phyloP scores from a whole-genome alignment of 306 rosid genomes.

The Cucurbita maxima region DNA sequence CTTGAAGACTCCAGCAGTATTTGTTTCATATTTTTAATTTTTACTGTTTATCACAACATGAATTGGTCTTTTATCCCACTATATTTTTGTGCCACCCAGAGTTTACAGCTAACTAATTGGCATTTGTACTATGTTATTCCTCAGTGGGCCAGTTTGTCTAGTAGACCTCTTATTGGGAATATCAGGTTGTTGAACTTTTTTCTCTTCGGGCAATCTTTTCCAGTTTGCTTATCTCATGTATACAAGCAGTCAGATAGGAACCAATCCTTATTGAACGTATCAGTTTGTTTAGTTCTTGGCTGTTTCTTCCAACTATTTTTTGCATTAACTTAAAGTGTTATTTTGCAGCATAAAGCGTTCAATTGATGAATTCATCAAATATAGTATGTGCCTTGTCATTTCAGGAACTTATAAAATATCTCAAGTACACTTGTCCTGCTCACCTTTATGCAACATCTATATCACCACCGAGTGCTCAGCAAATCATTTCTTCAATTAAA shows the following conservation, averaged over 20 bases:
- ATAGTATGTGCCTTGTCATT: background rate
- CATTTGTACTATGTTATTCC: background rate
- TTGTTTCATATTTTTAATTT: background rate
- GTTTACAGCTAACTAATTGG: background rate
- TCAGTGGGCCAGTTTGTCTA: background rate
- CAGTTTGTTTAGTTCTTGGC: background rate
- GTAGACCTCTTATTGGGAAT: background rate
- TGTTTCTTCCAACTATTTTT: background rate
- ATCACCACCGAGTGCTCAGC: conserved; percentile 91
- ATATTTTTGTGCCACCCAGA: background rate
- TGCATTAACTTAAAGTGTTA: background rate
- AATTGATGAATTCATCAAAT: background rate
- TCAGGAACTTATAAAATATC: conserved; percentile 66
- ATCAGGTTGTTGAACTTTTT: background rate
- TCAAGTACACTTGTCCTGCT: conserved; percentile 78
- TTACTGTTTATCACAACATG: background rate
- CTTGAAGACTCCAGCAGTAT: background rate
- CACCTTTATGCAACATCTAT: conserved; percentile 85
- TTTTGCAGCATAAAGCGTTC: background rate
- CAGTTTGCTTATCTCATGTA: background rate
- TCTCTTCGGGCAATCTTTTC: background rate
- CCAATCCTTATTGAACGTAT: background rate
- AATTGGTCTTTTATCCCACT: background rate
- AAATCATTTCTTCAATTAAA: conserved; percentile 64
- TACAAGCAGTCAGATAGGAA: background rate